These are phyloP conservation scores for Dryas alaskensis DNA, from an alignment of 306 rosid species.

Conservation along the genomic window DNA sequence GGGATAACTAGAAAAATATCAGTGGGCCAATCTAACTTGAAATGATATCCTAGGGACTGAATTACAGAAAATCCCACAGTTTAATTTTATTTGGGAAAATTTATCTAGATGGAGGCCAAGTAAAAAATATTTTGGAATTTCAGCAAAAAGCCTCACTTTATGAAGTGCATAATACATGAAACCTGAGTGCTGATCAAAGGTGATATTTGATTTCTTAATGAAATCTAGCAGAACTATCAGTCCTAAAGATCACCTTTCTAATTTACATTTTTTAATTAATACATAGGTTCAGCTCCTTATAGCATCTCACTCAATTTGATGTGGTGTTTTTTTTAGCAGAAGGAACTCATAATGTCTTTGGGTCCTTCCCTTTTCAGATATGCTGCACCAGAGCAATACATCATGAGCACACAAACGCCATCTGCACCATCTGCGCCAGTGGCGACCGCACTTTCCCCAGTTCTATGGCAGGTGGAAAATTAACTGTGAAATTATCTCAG, in stretches of 20 bases:
- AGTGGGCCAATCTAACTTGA: background rate
- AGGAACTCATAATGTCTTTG: background rate
- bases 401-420: constrained; percentile 99
- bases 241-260: background rate
- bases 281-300: constrained; percentile 1
- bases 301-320: background rate
- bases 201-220: background rate
- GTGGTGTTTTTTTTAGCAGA: background rate
- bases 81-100: background rate
- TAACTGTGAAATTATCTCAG: constrained; percentile 9
- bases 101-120: background rate
- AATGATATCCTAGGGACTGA: background rate
- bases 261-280: background rate
- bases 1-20: background rate
- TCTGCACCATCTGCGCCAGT: constrained; percentile 97
- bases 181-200: background rate
- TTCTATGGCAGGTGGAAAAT: constrained; percentile 81
- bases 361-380: constrained; percentile 50
- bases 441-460: constrained; percentile 95
- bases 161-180: background rate
- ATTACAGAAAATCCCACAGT: background rate
- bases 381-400: constrained; percentile 95
- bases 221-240: background rate
- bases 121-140: background rate
- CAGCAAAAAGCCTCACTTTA: background rate